Evolutionary conservation across 305 asterid genomes (phyloP), one percentile per base, ranked within the genome.

Genomic region (Fraxinus greggii): DNA sequence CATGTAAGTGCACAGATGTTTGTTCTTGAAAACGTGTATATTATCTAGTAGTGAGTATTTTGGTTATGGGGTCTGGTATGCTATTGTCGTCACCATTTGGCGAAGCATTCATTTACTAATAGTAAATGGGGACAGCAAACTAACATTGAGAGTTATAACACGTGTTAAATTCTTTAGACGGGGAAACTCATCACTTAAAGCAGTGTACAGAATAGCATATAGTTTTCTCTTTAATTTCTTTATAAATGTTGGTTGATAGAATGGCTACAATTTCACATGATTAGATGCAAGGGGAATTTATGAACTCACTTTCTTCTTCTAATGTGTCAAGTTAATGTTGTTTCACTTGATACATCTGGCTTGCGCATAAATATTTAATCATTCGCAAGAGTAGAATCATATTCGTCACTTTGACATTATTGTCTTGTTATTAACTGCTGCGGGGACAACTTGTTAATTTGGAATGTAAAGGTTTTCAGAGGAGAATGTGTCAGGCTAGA

Each of bases 271-370:
- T 33, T 59, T 69, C 70, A 28, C 28, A 33, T 63, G 51, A 7
- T 33, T 63, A 13, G 56, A 40, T 76, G 38, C 31, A 26, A 36
- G 75, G 26, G 59, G 59, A 75, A 42, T 54, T 33, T 74, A 15
- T 54, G 63, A 74, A 26, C 26, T 67, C 45, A 51, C 61, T 78
- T 69, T 51, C 72, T 42, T 70, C 67, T 79, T 65, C 7, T 29
- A 56, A 76, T 31, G 65, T 24, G 73, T 28, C 3, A n/a, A 26
- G 72, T 8, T 17, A 65, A 29, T 63, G 35, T 67, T 32, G 10
- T 48, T 23, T 56, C 7, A 82, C 45, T 65, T 78, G 28, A 76
- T 79, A 59, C 51, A 69, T 29, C n/a, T 38, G 54, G 45, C 65
- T n/a, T 72, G 59, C 29, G 31, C 45, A 24, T 33, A 35, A 13